Base-by-base conservation (phyloP, 2,329 filamentous ascomycete genomes). In the Fusarium papillatum region DNA sequence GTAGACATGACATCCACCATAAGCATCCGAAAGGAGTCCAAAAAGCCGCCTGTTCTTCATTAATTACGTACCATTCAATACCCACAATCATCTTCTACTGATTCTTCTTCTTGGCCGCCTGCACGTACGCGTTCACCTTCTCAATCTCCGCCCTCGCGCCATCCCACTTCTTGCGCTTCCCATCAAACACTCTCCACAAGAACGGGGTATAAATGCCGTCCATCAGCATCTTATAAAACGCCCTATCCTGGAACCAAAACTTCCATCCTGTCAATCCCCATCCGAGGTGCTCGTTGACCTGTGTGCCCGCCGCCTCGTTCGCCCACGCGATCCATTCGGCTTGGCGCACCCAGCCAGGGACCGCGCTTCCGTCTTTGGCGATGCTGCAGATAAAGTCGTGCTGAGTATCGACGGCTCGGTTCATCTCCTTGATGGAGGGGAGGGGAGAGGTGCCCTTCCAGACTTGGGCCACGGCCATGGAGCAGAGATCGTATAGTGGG, bases 391-490 rank as follows among this genome's bases (percentile, higher is more conserved):
- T 68, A 80, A 82, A 83, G 26, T 75, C 57, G 64, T 86, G 80
- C 70, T 86, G 81, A 24, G 64, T 53, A 46, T 84, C 79, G 38
- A 86, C 79, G 53, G 79, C 70, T n/a, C 68, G 55, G 69, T 81
- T 73, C 86, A 89, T 88, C 2, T 81, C 81, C 0, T 62, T 36
- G 3, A 64, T 57, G 1, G 83, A 69, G 0, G 87, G 87, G 1
- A 89, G 81, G 0, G 61, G 26, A 0, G 82, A 83, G 4, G 79
- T 81, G 2, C 84, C 85, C 6, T 82, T 81, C 84, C 85, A 89
- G 19, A 87, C 78, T 66, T 88, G 86, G 1, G 85, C 83, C 8
- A 89, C 75, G 16, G 76, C 74, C 86, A 87, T 87, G 46, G 83
- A 80, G 7, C 82, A 83, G 43, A 89, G 79, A 69, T 89, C 87